Evolutionary conservation across 2,329 filamentous ascomycete species (phyloP), one percentile per base, ranked within the genome.

Genomic region (Penicillium polonicum): DNA sequence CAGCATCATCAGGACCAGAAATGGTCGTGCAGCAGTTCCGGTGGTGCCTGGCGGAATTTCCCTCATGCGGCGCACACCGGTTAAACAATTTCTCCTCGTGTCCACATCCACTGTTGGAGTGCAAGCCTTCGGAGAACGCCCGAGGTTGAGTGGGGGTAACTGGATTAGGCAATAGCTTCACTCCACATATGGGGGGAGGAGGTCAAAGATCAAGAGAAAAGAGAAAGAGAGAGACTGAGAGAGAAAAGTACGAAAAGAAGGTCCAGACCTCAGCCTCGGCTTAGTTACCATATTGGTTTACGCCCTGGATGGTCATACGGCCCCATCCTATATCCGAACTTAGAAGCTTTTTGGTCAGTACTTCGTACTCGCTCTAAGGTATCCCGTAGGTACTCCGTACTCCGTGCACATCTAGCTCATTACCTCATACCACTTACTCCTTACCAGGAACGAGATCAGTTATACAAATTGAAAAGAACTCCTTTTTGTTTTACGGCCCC

Each of bases 401-500:
- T 25, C 21, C 27, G 4, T 31, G 25, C 25, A 15, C 41, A 31
- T 42, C n/a, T 50, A 29, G 3, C 45, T 33, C 49, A 46, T 36
- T 48, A 17, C 12, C 8, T 53, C 51, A n/a, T 21, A 31, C 17
- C 21, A 27, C 39, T 52, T 29, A 13, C 50, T 29, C 29, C 21
- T 42, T 17, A n/a, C 15, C 49, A 53, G 51, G 42, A 39, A 53
- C 42, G 5, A 35, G 19, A 29, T 42, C 6, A 39, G 17, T n/a
- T 46, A 33, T 27, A n/a, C 8, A n/a, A 33, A 9, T 31, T 33
- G 12, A 33, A 33, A 23, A 42, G 17, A 9, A 21, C 35, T 48
- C 21, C 29, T 51, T 38, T 43, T 51, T 43, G 17, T 51, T 17
- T 43, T 21, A 15, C 39, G 53, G 53, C 53, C 53, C 53, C 53